These are phyloP conservation scores for Pogostemon cablin DNA, from an alignment of 257 asterid genomes.

Conservation along the genomic window DNA sequence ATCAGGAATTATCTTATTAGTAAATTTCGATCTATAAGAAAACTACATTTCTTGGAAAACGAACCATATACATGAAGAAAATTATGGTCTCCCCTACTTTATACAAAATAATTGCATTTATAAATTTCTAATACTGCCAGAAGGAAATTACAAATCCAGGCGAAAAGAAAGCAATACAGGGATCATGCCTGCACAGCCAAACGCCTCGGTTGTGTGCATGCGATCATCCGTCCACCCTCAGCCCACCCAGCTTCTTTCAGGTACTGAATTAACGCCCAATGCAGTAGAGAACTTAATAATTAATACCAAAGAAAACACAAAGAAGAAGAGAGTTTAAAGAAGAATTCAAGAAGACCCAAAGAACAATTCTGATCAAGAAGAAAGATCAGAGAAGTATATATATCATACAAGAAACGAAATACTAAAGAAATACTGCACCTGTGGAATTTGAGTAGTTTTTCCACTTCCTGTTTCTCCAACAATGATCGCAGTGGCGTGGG, in stretches of 20 bases:
- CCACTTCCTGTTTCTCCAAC: conserved; percentile 99
- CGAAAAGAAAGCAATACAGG: background rate
- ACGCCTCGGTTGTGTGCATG: conserved; percentile 96
- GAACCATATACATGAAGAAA: background rate
- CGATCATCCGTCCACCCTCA: conserved; percentile 88
- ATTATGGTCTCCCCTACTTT: background rate
- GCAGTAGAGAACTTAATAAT: background rate
- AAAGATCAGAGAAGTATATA: background rate
- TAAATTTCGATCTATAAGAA: background rate
- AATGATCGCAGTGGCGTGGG: conserved; percentile 81
- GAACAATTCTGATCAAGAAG: background rate
- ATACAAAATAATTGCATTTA: background rate
- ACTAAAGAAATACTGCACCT: conserved; percentile 46
- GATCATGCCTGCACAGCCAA: conserved; percentile 87
- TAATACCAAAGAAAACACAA: background rate
- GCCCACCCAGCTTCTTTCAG: conserved; percentile 98
- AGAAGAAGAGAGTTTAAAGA: background rate
- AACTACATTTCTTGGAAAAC: background rate
- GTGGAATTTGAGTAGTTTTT: conserved; percentile 97
- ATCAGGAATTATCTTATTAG: conserved; percentile 1
- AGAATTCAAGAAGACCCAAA: background rate
- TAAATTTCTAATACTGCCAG: background rate
- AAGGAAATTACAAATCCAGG: background rate
- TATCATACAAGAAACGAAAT: background rate
- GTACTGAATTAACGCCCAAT: conserved; percentile 45